Evolutionary conservation across 306 rosid genomes (phyloP), one percentile per base, ranked within the genome.

Genomic region (Begonia fuchsioides): DNA sequence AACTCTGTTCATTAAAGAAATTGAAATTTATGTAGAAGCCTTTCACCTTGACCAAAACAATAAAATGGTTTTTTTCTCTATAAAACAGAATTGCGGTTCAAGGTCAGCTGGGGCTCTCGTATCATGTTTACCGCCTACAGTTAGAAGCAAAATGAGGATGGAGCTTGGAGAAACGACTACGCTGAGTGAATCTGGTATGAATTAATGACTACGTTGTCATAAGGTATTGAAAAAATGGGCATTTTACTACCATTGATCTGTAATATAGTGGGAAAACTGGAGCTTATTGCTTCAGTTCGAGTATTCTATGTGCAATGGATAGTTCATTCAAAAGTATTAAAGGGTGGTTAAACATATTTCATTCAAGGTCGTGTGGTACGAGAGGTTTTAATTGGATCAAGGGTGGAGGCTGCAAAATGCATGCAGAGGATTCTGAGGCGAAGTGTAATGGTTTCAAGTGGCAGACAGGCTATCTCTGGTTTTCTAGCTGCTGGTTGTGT

Each of bases 391-490:
- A 54, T 74, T 46, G 65, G 66, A 10, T 65, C 82, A 18, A 84
- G 82, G 75, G 79, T 78, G 59, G 92, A 64, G 63, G 94, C 81
- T 52, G 80, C 79, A 10, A 74, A 74, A 64, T 76, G 77, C 79
- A 68, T 84, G 80, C 80, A 68, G 71, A 68, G 69, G 56, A 62
- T 75, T 64, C 43, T 84, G 72, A 67, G 70, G 69, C 79, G 68
- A 53, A 81, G 35, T 63, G 97, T 90, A 15, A 78, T 76, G 93
- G 64, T 76, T 62, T 90, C 95, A 63, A 90, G 95, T 63, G 77
- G 84, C 65, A 79, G 95, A 68, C 95, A 90, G 66, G 94, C 92
- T 4, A 43, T 81, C 51, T 79, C 95, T 40, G 87, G 97, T 50
- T 61, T 90, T 20, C 62, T 90, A 43, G 77, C 93, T 11, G 86